phyloP scores from a whole-genome alignment of 345 rosid genomes.

The Combretum micranthum region DNA sequence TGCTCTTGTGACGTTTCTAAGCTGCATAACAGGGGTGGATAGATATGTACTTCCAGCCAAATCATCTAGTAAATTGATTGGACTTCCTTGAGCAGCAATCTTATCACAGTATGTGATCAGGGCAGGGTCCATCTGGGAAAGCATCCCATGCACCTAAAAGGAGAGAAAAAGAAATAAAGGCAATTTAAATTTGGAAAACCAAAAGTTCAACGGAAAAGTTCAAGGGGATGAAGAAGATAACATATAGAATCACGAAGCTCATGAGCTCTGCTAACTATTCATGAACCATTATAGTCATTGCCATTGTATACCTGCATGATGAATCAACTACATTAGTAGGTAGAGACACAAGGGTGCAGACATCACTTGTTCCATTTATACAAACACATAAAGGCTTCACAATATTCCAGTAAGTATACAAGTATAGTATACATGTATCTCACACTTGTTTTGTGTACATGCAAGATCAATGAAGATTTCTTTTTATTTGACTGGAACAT shows the following conservation, averaged over 20 bases:
- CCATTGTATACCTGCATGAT: conserved; percentile 72
- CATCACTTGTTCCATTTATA: background rate
- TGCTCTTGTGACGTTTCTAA: conserved; percentile 69
- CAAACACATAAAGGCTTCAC: no score
- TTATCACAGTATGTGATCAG: conserved; percentile 78
- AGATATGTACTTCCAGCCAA: conserved; percentile 54
- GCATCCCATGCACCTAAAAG: conserved; percentile 89
- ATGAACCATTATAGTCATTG: conserved; percentile 89
- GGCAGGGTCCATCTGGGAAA: conserved; percentile 98
- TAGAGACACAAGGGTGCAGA: background rate
- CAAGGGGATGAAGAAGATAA: conserved; percentile 2
- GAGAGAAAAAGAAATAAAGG: background rate
- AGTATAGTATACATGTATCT: no score
- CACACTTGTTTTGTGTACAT: no score
- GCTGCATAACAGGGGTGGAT: conserved; percentile 65
- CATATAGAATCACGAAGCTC: conserved; percentile 98
- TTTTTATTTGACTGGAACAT: no score
- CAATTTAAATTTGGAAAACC: background rate
- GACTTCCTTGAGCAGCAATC: conserved; percentile 87
- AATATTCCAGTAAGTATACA: no score
- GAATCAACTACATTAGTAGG: conserved; percentile 8
- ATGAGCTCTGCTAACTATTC: conserved; percentile 87
- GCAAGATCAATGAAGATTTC: no score
- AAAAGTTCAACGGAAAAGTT: background rate
- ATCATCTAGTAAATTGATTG: conserved; percentile 66